Base-by-base conservation (phyloP, 805 yeast species). In the Torulaspora gathmanii region DNA sequence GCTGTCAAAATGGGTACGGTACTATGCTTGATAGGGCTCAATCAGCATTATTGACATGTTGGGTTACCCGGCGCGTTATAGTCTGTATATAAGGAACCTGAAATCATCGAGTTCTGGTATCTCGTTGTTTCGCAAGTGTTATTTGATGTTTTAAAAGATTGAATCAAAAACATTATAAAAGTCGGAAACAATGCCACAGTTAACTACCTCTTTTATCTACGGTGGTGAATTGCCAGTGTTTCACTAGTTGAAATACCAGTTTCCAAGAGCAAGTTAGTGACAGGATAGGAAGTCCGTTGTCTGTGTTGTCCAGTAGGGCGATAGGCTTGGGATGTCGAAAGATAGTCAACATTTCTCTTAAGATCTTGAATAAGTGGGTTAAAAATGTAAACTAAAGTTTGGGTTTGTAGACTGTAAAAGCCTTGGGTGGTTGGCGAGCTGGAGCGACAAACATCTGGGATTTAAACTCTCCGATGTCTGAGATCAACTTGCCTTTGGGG, bases 341-440 rank as follows among this genome's bases (percentile, higher is more conserved):
- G 61, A 61, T 53, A 60, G 69, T 63, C 68, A 53, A 63, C 68
- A 64, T 49, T 55, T 51, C 44, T 37, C 40, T 36, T 36, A 15
- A 13, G 16, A 17, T 37, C 13, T 27, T 27, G n/a, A 16, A 16
- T 15, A 6, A 16, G 8, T 31, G 9, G 17, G 17, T 17, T 11
- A 31, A 31, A 31, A 13, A 16, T 31, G 17, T 12, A 5, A 22
- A 31, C 37, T 45, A 55, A 15, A 53, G 27, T 31, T 47, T 53
- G 26, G 54, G 54, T 1, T 42, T 37, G 28, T 37, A 36, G 9
- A 53, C 42, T n/a, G 58, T 60, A 22, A 67, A 51, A 7, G 58
- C 60, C 44, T 65, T 64, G 33, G 63, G 45, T 5, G 95, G 88
- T 40, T 59, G 63, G 8, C 93, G 86, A n/a, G 80, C 74, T 1